Base-by-base conservation (phyloP, 176 grass and related monocot genomes). In the Carex parvula region DNA sequence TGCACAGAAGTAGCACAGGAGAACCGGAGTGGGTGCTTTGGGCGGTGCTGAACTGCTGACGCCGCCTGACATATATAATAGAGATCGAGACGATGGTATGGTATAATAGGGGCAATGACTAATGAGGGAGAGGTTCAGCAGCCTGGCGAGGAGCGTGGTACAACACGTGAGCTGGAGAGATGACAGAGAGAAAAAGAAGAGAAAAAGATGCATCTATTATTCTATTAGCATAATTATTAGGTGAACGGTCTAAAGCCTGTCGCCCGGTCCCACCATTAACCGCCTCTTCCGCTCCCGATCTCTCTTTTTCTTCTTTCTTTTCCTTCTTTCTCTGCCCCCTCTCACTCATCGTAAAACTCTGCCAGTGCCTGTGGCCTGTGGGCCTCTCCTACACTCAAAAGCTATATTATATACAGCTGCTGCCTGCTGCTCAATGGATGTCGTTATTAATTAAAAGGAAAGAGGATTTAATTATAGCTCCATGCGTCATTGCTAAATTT, bases 161-260 rank as follows among this genome's bases (percentile, higher is more conserved):
- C 16, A 88, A 57, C 65, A 79, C 62, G 33, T 53, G 22, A 59
- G 16, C 16, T 77, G 60, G 8, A 72, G 15, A 55, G n/a, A 22
- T 16, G 64, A 80, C 33, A 35, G 18, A 8, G 29, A 18, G 14
- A 24, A 46, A 21, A 3, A 35, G 0, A 6, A 5, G 17, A 81
- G 29, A 18, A 37, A 52, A 20, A 84, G 64, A 67, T 48, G 80
- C 11, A 84, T 50, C 46, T 50, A 50, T 50, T 54, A 53, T 80
- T 50, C 46, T 50, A 50, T 50, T 54, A 53, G 61, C 57, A 54
- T 33, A 83, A 79, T 58, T 82, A 64, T 73, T 26, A 77, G 87
- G 76, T 63, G 82, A 69, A 67, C 24, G 81, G 80, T 83, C 60
- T 69, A 83, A 83, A 83, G 81, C 81, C 79, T 81, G 79, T 60